Evolutionary conservation across 2,329 filamentous ascomycete genomes (phyloP).

Genomic region (Phialophora tarda): DNA sequence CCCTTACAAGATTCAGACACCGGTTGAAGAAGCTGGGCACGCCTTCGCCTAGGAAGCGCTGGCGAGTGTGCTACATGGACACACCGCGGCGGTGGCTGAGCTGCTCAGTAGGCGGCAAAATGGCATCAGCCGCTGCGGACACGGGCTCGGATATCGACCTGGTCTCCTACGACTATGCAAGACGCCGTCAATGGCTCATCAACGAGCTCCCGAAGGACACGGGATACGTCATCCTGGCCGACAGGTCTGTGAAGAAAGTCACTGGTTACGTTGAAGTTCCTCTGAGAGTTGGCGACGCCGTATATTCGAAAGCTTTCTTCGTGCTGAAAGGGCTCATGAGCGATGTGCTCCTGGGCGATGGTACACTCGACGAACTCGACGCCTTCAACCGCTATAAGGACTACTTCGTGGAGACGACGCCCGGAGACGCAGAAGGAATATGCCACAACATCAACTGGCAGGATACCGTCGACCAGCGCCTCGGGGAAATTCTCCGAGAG

Average conservation of each 20-base stretch:
- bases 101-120: slow-evolving; percentile 11
- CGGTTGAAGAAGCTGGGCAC: slow-evolving; percentile 12
- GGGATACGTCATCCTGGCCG: slow-evolving; percentile 12
- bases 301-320: slow-evolving; percentile 18
- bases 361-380: slow-evolving; percentile 16
- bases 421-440: not conserved
- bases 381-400: slow-evolving; percentile 24
- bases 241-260: slow-evolving; percentile 7
- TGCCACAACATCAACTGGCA: slow-evolving; percentile 21
- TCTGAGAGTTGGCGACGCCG: not conserved
- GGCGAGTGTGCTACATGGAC: not conserved
- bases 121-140: slow-evolving; percentile 14
- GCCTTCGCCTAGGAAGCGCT: not conserved
- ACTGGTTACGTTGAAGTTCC: slow-evolving; percentile 7
- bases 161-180: slow-evolving; percentile 12
- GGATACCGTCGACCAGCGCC: not conserved
- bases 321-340: slow-evolving; percentile 28
- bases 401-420: slow-evolving; percentile 17
- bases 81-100: not conserved
- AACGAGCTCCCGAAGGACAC: not conserved
- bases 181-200: not conserved
- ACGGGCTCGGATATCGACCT: slow-evolving; percentile 27
- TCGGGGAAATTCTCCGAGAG: slow-evolving; percentile 8
- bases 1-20: slow-evolving; percentile 22
- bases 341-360: slow-evolving; percentile 29